These are phyloP conservation scores for Aspergillus hiratsukae DNA, from an alignment of 2,329 filamentous ascomycete species.

Conservation along the genomic window DNA sequence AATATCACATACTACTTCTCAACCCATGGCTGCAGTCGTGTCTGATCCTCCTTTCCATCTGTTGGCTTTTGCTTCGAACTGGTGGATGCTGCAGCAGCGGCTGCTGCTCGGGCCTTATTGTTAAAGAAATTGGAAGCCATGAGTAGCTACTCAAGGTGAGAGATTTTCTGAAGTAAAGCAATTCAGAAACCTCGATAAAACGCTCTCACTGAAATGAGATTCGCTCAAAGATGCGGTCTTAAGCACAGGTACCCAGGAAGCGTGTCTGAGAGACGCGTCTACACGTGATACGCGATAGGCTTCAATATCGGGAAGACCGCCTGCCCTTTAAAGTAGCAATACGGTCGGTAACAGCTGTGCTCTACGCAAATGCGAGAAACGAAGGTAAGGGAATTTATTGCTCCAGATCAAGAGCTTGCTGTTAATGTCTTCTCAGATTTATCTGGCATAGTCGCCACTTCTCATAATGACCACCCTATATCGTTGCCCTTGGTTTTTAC, in stretches of 20 bases:
- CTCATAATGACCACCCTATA: neutral
- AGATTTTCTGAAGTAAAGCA: neutral
- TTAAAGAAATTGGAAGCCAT: constrained; percentile 89
- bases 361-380: neutral
- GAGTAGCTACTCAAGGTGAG: neutral
- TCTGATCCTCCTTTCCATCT: constrained; percentile 56
- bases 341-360: neutral
- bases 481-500: neutral
- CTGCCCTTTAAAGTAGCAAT: neutral
- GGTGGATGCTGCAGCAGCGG: constrained; percentile 66
- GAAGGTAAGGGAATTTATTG: neutral
- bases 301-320: neutral
- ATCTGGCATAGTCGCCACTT: neutral
- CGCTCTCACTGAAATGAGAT: neutral
- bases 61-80: constrained; percentile 63
- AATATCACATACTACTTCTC: constrained; percentile 78
- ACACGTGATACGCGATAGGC: constrained; percentile 30
- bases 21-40: constrained; percentile 84
- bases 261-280: constrained; percentile 27
- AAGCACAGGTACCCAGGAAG: constrained; percentile 5
- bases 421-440: neutral
- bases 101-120: constrained; percentile 73
- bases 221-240: neutral
- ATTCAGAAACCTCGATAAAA: neutral
- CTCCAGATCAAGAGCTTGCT: neutral